These are phyloP conservation scores for Neonectria faginata DNA, from an alignment of 2,329 filamentous ascomycete species.

Conservation along the genomic window DNA sequence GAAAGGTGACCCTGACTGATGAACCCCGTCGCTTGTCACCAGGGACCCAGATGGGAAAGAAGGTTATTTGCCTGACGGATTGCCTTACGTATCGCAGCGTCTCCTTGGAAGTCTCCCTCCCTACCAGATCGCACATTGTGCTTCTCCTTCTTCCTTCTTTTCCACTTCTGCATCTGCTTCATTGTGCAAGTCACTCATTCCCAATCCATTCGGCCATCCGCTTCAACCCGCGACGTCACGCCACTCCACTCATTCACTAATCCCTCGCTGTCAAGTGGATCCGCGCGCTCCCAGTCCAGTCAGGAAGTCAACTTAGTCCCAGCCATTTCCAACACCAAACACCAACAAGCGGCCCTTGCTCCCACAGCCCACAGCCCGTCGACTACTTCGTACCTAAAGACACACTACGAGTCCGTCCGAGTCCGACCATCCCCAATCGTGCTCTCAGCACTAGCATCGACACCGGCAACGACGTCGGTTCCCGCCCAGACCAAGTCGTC, in stretches of 20 bases:
- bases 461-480: constrained; percentile 28
- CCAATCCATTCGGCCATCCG: constrained; percentile 33
- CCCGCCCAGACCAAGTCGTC: constrained; percentile 20
- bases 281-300: constrained; percentile 10
- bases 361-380: neutral
- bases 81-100: neutral
- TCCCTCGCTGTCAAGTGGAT: constrained; percentile 23
- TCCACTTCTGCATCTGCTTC: constrained; percentile 29
- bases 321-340: constrained; percentile 7
- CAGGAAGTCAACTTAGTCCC: neutral
- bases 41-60: neutral
- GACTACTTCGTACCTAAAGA: neutral
- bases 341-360: constrained; percentile 24
- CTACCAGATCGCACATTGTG: constrained; percentile 3
- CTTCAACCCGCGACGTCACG: constrained; percentile 31
- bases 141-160: constrained; percentile 18
- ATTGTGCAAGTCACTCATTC: constrained; percentile 35
- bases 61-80: constrained; percentile 2
- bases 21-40: constrained; percentile 10
- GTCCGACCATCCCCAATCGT: constrained; percentile 1
- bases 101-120: neutral
- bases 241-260: constrained; percentile 39
- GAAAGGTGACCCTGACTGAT: constrained; percentile 8
- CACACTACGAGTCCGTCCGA: neutral
- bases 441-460: too few species aligned